phyloP scores from a whole-genome alignment of 192 early-diverging fungal genomes.

The Coemansia sp. region DNA sequence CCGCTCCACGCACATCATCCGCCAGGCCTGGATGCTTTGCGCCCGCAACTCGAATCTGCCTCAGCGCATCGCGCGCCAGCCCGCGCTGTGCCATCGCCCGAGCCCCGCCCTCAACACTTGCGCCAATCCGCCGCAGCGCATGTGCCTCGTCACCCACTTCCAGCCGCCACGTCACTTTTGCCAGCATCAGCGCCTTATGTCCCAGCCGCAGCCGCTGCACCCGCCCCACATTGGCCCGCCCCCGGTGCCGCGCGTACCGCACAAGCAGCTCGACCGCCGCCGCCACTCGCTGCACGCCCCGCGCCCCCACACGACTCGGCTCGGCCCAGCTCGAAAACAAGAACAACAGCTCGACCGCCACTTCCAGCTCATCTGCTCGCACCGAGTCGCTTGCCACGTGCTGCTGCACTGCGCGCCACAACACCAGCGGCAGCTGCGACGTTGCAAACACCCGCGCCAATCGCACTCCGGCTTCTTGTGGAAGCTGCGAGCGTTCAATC shows the following conservation, averaged over 20 bases:
- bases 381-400: slow-evolving; percentile 13
- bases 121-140: slow-evolving; percentile 21
- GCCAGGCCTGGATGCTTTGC: slow-evolving; percentile 37
- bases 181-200: slow-evolving; percentile 45
- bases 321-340: slow-evolving; percentile 27
- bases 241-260: slow-evolving; percentile 17
- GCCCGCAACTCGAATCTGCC: slow-evolving; percentile 25
- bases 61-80: slow-evolving; percentile 44
- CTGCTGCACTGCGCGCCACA: slow-evolving; percentile 13
- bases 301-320: neutral
- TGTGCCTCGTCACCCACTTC: slow-evolving; percentile 42
- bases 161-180: slow-evolving; percentile 37
- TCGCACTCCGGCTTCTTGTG: slow-evolving; percentile 5
- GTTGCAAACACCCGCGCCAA: slow-evolving; percentile 23
- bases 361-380: slow-evolving; percentile 33
- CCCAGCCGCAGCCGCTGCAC: slow-evolving; percentile 45
- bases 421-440: slow-evolving; percentile 19
- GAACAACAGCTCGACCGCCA: slow-evolving; percentile 42
- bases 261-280: slow-evolving; percentile 38
- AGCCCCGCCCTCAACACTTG: neutral
- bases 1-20: slow-evolving; percentile 8
- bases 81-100: slow-evolving; percentile 1
- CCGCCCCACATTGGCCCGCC: slow-evolving; percentile 11
- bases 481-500: neutral
- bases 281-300: slow-evolving; percentile 19